Evolutionary conservation across 306 rosid species (phyloP), one percentile per base, ranked within the genome.

Genomic region (Pyrus betulifolia): DNA sequence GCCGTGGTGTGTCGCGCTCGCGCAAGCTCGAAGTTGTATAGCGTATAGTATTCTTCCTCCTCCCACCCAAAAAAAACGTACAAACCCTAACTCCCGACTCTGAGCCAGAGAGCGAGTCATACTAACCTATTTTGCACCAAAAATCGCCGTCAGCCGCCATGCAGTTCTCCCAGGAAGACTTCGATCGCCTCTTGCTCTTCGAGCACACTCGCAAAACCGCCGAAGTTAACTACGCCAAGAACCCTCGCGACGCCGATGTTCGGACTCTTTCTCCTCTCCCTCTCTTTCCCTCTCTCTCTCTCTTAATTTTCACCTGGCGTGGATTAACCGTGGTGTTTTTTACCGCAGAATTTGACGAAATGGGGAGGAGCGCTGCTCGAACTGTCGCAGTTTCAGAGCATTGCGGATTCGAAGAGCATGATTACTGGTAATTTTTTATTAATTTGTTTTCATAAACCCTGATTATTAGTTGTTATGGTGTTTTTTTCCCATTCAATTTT

Each of bases 351-450:
- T 83, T 77, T 91, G 72, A 85, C 92, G 22, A 91, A 83, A 70
- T 91, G 93, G 98, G 98, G 87, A 23, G 89, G 87, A 51, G 87
- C 97, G 18, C 75, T 93, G 80, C 89, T 93, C 14, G 98, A 93
- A 74, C 79, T 91, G 42, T 88, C 98, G 5, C 88, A 87, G 31
- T 89, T 82, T 74, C 93, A 93, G 74, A 84, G 52, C 22, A 78
- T 83, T 27, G 19, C 52, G n/a, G 91, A 80, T 25, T 83, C 95
- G 4, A 89, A 81, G 85, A 52, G 54, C 64, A 84, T 88, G 96
- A 84, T 91, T 31, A 79, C 74, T 23, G 96, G 98, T 89, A 80
- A 40, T 64, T 57, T 25, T 3, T 46, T n/a, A 27, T 69, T 55
- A 69, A 18, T 45, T 44, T 25, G 31, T 15, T 28, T 10, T 33